Base-by-base conservation (phyloP, 176 grass and related monocot genomes). In the Rhipidocladum racemiflorum region DNA sequence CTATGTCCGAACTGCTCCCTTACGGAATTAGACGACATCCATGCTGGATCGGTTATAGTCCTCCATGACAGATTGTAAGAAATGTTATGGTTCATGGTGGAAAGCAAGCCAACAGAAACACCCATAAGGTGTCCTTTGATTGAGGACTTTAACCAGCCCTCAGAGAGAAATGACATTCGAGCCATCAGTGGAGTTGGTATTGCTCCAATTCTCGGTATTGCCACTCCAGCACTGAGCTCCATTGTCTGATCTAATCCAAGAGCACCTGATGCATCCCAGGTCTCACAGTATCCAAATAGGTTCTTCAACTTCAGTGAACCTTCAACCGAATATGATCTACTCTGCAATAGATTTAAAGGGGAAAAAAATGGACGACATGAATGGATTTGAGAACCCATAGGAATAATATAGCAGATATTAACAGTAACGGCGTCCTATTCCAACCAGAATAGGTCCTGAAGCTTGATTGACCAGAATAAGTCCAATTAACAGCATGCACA, bases 81-180 rank as follows among this genome's bases (percentile, higher is more conserved):
- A n/a, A n/a, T n/a, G n/a, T n/a, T 76, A 99, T 82, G 64, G 80
- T 93, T 84, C 61, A 67, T 81, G 9, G 85, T 93, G 35, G 92
- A 95, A 32, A 95, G 83, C 81, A 99, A 82, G n/a, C 93, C 91
- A 87, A 95, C 82, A 87, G 83, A 93, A 81, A 95, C 14, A 9
- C 87, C 83, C 82, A 93, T 87, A 42, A 95, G 72, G 6, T 85
- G 89, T 85, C 90, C 93, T 75, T 91, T 99, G 61, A 88, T 67
- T 54, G 93, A 95, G 77, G 89, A 95, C 66, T 91, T n/a, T n/a
- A n/a, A n/a, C n/a, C n/a, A n/a, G n/a, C n/a, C n/a, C n/a, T n/a
- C n/a, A n/a, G n/a, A n/a, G n/a, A n/a, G n/a, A n/a, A n/a, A n/a
- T n/a, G n/a, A n/a, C n/a, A n/a, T n/a, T n/a, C n/a, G n/a, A n/a